Conservation (phyloP, 2,329 filamentous ascomycete species). For the Talaromyces sp. region DNA sequence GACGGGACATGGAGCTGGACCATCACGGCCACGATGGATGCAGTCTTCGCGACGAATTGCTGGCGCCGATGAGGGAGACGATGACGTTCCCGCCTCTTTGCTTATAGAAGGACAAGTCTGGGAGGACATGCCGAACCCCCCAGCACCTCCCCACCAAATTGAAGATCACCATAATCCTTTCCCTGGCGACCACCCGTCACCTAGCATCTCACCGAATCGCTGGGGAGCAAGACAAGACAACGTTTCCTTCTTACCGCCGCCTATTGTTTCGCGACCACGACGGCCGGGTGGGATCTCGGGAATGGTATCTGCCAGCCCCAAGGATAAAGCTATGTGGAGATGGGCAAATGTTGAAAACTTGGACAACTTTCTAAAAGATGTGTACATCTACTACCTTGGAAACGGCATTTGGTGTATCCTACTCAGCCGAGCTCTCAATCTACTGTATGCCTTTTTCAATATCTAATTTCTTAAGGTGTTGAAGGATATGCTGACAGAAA, state of each 20-base stretch:
- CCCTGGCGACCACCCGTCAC: conserved; percentile 36
- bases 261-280: conserved; percentile 19
- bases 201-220: conserved; percentile 39
- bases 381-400: conserved; percentile 80
- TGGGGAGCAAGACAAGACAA: conserved; percentile 44
- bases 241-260: conserved; percentile 16
- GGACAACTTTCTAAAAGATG: conserved; percentile 77
- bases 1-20: conserved; percentile 20
- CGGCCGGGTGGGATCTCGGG: conserved; percentile 25
- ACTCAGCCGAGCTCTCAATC: conserved; percentile 63
- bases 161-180: conserved; percentile 13
- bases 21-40: conserved; percentile 27
- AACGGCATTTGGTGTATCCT: conserved; percentile 83
- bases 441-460: conserved; percentile 54
- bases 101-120: conserved; percentile 50
- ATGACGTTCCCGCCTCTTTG: conserved; percentile 60
- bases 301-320: conserved; percentile 49
- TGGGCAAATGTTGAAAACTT: conserved; percentile 90
- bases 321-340: conserved; percentile 80
- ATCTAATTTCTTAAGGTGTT: not conserved
- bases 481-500: not conserved
- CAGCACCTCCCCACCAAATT: conserved; percentile 29
- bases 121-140: conserved; percentile 32
- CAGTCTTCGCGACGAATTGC: conserved; percentile 24
- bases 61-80: conserved; percentile 50